Evolutionary conservation across 2,329 filamentous ascomycete genomes (phyloP), one percentile per base, ranked within the genome.

Genomic region (Xylariaceae sp.): DNA sequence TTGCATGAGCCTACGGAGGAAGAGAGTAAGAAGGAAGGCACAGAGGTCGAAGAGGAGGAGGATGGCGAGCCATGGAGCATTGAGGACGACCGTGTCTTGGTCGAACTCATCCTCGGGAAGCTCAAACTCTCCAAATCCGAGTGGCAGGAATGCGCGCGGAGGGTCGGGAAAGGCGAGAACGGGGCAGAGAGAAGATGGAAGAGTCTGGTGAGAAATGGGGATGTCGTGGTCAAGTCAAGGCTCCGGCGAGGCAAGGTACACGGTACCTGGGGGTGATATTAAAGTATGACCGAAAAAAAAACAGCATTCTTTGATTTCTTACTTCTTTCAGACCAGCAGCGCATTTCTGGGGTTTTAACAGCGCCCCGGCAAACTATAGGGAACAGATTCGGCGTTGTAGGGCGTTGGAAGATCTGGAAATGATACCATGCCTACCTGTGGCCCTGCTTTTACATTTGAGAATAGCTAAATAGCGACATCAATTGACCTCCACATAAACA

Each of bases 91-190:
- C 78, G 84, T 55, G 77, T 87, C 55, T 76, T 89, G 2, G 83
- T 89, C n/a, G 85, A 88, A 72, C 78, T 89, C 16, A 84, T 89
- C 34, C 76, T 89, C 5, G 85, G 87, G 69, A 88, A 88, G 75
- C 77, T 89, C 53, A 83, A 82, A 73, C 77, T 89, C 19, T 82
- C 81, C 64, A 87, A 85, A 72, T 78, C 80, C 47, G 85, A 89
- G 56, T 88, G 86, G 86, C 83, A 87, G 57, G 86, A 89, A 68
- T 88, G 86, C 70, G 86, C 86, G 39, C 78, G 84, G 57, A 85
- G 78, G 63, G 75, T 89, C 6, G 86, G 86, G 60, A 84, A 82
- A 65, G 84, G 87, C 72, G 77, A 82, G 48, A 76, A 79, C 56
- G 82, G 79, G 57, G 76, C 87, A 41, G 82, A 81, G 37, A 76